Conservation (phyloP, 1,284 basidiomycete genomes). For the Rhizopogon parksii region DNA sequence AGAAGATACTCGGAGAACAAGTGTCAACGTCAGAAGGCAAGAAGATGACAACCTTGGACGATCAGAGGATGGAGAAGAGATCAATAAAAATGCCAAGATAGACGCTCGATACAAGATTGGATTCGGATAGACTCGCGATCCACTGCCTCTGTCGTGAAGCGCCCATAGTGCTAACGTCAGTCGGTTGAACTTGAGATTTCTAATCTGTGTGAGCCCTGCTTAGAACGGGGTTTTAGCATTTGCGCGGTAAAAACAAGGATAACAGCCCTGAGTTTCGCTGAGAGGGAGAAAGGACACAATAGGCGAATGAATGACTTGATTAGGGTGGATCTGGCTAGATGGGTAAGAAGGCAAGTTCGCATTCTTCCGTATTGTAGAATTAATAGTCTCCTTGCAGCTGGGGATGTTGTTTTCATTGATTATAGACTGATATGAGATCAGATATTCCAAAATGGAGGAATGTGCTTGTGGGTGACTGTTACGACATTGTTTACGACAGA, state of each 20-base stretch:
- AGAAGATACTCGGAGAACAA: not conserved
- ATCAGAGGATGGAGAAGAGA: not conserved
- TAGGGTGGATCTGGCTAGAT: not conserved
- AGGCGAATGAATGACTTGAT: not conserved
- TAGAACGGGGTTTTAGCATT: constrained; percentile 10
- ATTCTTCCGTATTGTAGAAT: not conserved
- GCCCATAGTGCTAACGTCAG: constrained; percentile 11
- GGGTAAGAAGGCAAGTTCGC: not conserved
- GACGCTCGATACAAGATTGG: constrained; percentile 3
- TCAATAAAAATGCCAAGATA: not conserved
- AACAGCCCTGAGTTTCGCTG: constrained; percentile 3
- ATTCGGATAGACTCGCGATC: constrained; percentile 28
- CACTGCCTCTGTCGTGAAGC: constrained; percentile 12
- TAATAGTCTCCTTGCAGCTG: not conserved
- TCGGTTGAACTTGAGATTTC: constrained; percentile 21
- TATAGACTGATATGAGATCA: constrained; percentile 5
- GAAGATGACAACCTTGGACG: not conserved
- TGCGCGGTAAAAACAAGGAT: not conserved
- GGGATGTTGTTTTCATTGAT: constrained; percentile 21
- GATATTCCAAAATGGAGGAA: constrained; percentile 19
- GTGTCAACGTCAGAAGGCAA: not conserved
- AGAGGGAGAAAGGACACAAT: constrained; percentile 1
- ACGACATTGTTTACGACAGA: constrained; percentile 22
- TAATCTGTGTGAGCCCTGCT: not conserved
- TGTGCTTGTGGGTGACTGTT: constrained; percentile 21